These are phyloP conservation scores for Pseudogymnoascus sp. DNA, from an alignment of 2,329 filamentous ascomycete species.

Conservation along the genomic window DNA sequence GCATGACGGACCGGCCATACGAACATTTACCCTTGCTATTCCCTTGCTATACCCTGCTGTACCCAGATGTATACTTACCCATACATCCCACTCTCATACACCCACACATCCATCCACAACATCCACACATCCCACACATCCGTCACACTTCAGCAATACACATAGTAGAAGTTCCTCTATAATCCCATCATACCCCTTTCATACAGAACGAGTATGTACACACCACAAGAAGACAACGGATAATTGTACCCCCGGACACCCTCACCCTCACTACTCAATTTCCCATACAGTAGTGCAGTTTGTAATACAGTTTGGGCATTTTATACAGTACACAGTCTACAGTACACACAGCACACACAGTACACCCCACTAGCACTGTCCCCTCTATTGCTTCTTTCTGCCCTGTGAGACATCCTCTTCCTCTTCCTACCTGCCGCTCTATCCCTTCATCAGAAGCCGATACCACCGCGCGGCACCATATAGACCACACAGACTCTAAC, in stretches of 20 bases:
- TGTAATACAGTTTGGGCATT: neutral
- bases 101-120: neutral
- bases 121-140: neutral
- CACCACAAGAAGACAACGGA: neutral
- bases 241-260: neutral
- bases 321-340: neutral
- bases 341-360: neutral
- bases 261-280: too few species aligned
- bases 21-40: neutral
- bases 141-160: neutral
- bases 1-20: neutral
- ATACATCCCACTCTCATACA: neutral
- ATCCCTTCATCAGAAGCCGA: too few species aligned
- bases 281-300: neutral
- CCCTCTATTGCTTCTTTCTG: neutral
- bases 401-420: too few species aligned
- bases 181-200: neutral
- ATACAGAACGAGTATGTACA: neutral
- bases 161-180: neutral
- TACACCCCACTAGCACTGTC: too few species aligned
- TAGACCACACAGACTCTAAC: neutral
- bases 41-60: too few species aligned
- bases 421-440: too few species aligned
- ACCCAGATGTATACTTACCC: too few species aligned
- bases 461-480: too few species aligned